A percentile compares a stretch with the other conserved stretches of the same genome.
Evolutionary conservation across 192 early-diverging fungal species (phyloP).

Genomic region (Umbelopsis vinacea): DNA sequence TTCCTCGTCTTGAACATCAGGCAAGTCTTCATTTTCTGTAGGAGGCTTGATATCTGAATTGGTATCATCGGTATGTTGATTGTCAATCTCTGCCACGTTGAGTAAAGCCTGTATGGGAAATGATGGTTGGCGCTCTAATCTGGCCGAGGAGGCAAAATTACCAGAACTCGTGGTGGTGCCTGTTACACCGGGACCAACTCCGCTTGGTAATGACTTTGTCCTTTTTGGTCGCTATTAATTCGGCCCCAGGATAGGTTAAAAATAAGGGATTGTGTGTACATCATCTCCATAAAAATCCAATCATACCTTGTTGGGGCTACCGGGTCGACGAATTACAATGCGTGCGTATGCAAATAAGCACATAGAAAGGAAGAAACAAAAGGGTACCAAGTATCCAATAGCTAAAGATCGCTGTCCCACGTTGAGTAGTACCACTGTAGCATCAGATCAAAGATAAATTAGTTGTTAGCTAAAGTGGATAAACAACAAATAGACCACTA

Average conservation of each 20-base stretch:
- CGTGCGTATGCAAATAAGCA: constrained; percentile 48
- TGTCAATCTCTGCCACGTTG: constrained; percentile 9
- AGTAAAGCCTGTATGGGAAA: constrained; percentile 11
- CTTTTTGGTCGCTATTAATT: constrained; percentile 23
- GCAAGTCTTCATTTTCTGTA: background rate
- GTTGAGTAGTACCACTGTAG: constrained; percentile 26
- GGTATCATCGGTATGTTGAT: constrained; percentile 6
- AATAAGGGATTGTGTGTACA: background rate
- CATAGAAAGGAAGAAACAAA: constrained; percentile 39
- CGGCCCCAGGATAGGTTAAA: constrained; percentile 1
- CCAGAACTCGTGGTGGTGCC: background rate
- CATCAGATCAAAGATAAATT: background rate
- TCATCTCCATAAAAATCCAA: too few species aligned
- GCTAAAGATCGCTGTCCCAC: constrained; percentile 20
- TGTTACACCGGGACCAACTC: constrained; percentile 5
- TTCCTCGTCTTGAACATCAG: background rate
- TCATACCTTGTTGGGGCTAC: constrained; percentile 48
- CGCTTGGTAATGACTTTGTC: constrained; percentile 17
- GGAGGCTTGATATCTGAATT: background rate
- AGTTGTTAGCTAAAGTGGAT: background rate
- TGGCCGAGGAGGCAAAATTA: background rate
- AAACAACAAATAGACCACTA: background rate
- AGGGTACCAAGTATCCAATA: constrained; percentile 42
- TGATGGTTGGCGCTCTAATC: background rate
- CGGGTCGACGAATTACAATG: constrained; percentile 45